Percentiles rank a stretch among this genome's conserved stretches.
phyloP scores from a whole-genome alignment of 495 filamentous ascomycete genomes.

The Extremus antarcticus region DNA sequence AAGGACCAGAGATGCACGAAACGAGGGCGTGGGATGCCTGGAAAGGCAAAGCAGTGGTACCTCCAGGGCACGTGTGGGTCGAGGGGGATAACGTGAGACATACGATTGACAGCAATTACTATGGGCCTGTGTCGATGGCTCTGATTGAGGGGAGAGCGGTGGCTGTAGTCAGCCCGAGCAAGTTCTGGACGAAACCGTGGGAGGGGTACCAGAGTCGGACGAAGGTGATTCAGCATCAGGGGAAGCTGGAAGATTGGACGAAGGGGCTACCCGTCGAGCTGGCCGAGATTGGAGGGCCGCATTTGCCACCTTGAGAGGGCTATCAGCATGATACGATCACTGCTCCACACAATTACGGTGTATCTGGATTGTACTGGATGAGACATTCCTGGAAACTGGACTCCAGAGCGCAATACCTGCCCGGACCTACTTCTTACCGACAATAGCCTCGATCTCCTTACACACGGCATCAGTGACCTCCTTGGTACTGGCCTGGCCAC shows the following conservation, averaged over 20 bases:
- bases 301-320: neutral
- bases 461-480: slow-evolving; percentile 55
- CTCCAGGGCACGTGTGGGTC: slow-evolving; percentile 32
- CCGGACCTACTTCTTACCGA: neutral
- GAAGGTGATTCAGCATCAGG: slow-evolving; percentile 3
- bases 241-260: neutral
- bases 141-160: slow-evolving; percentile 18
- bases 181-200: slow-evolving; percentile 12
- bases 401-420: neutral
- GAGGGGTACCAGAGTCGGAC: slow-evolving; percentile 14
- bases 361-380: too few species aligned
- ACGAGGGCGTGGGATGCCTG: slow-evolving; percentile 11
- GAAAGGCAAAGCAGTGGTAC: slow-evolving; percentile 19
- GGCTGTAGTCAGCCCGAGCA: slow-evolving; percentile 13
- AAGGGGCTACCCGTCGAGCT: slow-evolving; percentile 2
- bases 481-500: slow-evolving; percentile 42
- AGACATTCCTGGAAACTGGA: too few species aligned
- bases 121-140: slow-evolving; percentile 25
- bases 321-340: too few species aligned
- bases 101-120: slow-evolving; percentile 27
- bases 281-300: slow-evolving; percentile 1
- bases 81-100: slow-evolving; percentile 32
- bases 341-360: too few species aligned
- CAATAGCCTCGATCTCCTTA: slow-evolving; percentile 29
- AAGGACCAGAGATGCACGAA: slow-evolving; percentile 9